Evolutionary conservation across 192 early-diverging fungal genomes (phyloP), one percentile per base, ranked within the genome.

Genomic region (Coemansia asiatica): DNA sequence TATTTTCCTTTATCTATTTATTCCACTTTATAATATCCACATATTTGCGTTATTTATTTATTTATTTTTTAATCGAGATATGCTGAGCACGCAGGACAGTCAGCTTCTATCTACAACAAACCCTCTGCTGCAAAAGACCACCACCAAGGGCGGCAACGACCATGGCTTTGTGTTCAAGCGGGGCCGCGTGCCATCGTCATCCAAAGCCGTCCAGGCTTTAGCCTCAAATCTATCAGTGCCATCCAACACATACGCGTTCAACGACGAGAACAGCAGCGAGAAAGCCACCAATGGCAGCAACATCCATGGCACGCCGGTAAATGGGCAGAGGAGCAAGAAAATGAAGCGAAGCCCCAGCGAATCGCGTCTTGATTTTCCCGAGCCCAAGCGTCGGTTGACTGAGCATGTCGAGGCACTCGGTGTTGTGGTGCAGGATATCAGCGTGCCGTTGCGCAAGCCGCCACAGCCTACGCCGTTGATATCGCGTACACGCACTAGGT

Each of bases 151-250:
- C 28, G 79, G 68, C 36, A 76, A 76, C 57, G 79, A 82, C 68
- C 53, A 82, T 29, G 79, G 79, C 1, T 82, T 82, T 74, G 56
- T 76, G 51, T 82, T 82, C 31, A 68, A 55, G 6, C 74, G 79
- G 22, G 70, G 64, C 26, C 61, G 60, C 54, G 33, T 63, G 25
- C 25, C 51, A 7, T 27, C 27, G 25, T 1, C 51, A 2, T 54
- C 51, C 51, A 54, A 54, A 16, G 51, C 51, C 25, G 16, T 27
- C 22, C 51, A 27, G 12, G 25, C 27, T 1, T 25, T 54, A 8
- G 51, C 51, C 3, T 23, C 49, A 19, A 51, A 25, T 2, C 31
- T 23, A 25, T 9, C 28, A n/a, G 25, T 33, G n/a, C 23, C 18
- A 4, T 2, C 28, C 50, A 21, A 23, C 27, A 22, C 26, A 2